These are phyloP conservation scores for Copromyces sp. DNA, from an alignment of 495 filamentous ascomycete genomes.

Conservation along the genomic window DNA sequence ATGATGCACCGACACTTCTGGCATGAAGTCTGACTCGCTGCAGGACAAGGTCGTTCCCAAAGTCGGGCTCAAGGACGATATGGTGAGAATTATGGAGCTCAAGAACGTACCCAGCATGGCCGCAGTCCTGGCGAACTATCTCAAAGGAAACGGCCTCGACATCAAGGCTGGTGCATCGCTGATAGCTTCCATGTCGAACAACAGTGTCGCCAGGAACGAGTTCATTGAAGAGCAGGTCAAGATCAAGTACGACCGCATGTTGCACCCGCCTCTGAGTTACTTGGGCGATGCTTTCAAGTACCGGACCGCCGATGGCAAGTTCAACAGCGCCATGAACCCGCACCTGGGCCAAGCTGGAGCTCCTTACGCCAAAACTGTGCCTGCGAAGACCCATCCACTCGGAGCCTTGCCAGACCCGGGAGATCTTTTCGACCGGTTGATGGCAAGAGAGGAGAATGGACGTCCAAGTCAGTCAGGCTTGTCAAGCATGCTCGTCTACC, in stretches of 20 bases:
- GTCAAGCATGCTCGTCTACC: conserved; percentile 75
- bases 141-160: background rate
- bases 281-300: conserved; percentile 30
- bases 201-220: background rate
- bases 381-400: conserved; percentile 32
- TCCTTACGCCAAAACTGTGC: conserved; percentile 62
- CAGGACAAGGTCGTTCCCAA: background rate
- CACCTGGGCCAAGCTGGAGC: conserved; percentile 46
- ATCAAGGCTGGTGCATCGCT: conserved; percentile 1
- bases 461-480: conserved; percentile 61
- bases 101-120: background rate
- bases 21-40: background rate
- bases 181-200: conserved; percentile 1
- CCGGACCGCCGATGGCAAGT: conserved; percentile 59
- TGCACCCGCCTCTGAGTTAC: conserved; percentile 12
- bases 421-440: conserved; percentile 60
- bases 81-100: background rate
- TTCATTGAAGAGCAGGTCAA: conserved; percentile 9
- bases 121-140: background rate
- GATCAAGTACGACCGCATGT: conserved; percentile 9
- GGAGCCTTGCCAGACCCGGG: conserved; percentile 60
- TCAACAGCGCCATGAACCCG: conserved; percentile 55
- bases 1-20: background rate
- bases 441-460: conserved; percentile 46
- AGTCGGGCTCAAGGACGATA: background rate